A percentile compares a stretch with the other conserved stretches of the same genome.
Conservation (phyloP, 805 yeast genomes). For the Wickerhamomyces chaumierensis region DNA sequence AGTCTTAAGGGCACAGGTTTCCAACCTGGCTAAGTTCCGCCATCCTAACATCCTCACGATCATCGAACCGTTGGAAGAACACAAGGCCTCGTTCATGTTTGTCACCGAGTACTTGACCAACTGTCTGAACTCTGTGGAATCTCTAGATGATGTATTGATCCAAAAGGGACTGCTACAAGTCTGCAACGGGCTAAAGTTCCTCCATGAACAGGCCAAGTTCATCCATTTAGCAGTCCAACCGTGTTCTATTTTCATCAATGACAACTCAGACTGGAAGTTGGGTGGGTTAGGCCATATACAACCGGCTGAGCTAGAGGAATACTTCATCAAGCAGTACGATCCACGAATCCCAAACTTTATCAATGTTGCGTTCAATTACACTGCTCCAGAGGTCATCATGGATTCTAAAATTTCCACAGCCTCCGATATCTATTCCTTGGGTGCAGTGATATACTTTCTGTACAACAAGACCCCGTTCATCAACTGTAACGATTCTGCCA, state of each 20-base stretch:
- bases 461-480: conserved; percentile 44
- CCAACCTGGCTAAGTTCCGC: conserved; percentile 65
- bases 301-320: conserved; percentile 42
- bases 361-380: conserved; percentile 57
- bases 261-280: conserved; percentile 88
- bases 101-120: conserved; percentile 73
- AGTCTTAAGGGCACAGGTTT: conserved; percentile 54
- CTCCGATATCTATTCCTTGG: conserved; percentile 80
- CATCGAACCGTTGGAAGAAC: conserved; percentile 84
- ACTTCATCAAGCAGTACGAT: conserved; percentile 59
- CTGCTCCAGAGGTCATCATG: conserved; percentile 76
- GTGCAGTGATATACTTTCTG: conserved; percentile 60
- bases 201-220: conserved; percentile 65
- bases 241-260: conserved; percentile 60
- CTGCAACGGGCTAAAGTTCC: conserved; percentile 66
- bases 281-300: conserved; percentile 58
- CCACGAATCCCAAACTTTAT: conserved; percentile 66
- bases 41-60: conserved; percentile 83
- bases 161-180: conserved; percentile 79
- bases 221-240: conserved; percentile 79
- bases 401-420: conserved; percentile 52
- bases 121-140: conserved; percentile 33
- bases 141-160: conserved; percentile 56
- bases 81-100: conserved; percentile 64
- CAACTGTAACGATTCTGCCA: conserved; percentile 40